Conservation (phyloP, 2,329 filamentous ascomycete species). For the Calonectria henricotiae region DNA sequence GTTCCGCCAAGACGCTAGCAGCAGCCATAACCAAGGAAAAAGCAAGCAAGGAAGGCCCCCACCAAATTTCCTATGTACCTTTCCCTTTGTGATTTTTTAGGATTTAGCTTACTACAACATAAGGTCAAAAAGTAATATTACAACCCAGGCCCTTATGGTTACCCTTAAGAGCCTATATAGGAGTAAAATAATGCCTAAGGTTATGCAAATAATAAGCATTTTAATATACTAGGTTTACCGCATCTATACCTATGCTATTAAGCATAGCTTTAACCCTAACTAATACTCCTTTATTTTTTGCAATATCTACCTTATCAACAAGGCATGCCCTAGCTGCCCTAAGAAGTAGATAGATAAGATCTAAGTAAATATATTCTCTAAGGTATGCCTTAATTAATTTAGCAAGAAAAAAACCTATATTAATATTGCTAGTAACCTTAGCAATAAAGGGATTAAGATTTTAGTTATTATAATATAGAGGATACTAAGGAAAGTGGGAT, state of each 20-base stretch:
- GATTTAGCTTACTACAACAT: too few relatives aligned
- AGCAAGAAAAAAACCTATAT: too few relatives aligned
- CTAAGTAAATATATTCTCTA: too few relatives aligned
- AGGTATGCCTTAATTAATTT: too few relatives aligned
- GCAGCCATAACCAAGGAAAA: background rate
- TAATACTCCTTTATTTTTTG: background rate
- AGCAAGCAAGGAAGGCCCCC: background rate
- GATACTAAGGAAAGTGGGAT: too few relatives aligned
- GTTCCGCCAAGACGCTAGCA: background rate
- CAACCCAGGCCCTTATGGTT: background rate
- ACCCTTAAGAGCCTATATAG: background rate
- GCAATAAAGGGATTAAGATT: too few relatives aligned
- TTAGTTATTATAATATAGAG: too few relatives aligned
- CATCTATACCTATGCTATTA: constrained; percentile 1
- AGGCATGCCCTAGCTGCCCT: background rate
- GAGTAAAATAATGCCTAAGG: background rate
- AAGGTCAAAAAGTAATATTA: too few relatives aligned
- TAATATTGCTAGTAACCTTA: too few relatives aligned
- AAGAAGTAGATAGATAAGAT: background rate
- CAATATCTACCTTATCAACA: background rate
- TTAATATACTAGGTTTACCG: background rate
- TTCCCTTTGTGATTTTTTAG: background rate
- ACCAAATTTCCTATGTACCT: background rate
- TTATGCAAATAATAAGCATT: too few relatives aligned
- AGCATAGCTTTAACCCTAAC: background rate